Conservation (phyloP, 202 grass and related monocot genomes). For the Panicum virgatum region DNA sequence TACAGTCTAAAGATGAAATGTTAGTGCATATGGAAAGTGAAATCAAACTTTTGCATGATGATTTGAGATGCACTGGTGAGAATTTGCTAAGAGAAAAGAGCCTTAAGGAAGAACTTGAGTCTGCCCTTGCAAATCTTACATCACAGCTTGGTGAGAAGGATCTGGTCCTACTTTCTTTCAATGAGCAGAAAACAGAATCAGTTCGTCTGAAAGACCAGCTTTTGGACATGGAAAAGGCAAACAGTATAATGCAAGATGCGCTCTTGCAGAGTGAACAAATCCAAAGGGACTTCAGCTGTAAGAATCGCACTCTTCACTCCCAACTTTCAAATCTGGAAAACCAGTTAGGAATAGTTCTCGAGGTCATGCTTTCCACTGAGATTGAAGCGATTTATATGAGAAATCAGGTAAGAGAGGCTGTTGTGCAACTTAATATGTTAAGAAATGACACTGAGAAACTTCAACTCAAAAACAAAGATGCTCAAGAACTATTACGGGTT, state of each 20-base stretch:
- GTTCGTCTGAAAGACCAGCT: constrained; percentile 52
- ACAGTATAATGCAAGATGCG: constrained; percentile 69
- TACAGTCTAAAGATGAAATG: constrained; percentile 57
- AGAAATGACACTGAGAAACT: constrained; percentile 62
- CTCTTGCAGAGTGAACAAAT: constrained; percentile 67
- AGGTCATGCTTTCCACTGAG: constrained; percentile 64
- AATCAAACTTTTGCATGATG: constrained; percentile 59
- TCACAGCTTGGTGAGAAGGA: constrained; percentile 74
- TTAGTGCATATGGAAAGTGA: constrained; percentile 79
- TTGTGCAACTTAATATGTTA: constrained; percentile 48
- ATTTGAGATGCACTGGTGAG: constrained; percentile 39
- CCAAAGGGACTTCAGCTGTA: constrained; percentile 44
- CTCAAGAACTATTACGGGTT: constrained; percentile 33
- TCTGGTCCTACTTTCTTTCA: constrained; percentile 58
- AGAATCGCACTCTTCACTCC: constrained; percentile 43
- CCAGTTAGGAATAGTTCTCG: constrained; percentile 55
- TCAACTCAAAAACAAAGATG: constrained; percentile 43
- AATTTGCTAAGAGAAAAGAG: constrained; percentile 64
- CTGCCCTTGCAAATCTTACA: constrained; percentile 58
- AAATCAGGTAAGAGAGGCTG: constrained; percentile 55
- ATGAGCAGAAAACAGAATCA: constrained; percentile 69
- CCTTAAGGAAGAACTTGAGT: constrained; percentile 70
- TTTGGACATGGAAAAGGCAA: constrained; percentile 59
- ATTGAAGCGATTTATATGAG: constrained; percentile 71
- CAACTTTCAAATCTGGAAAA: constrained; percentile 61